Conservation (phyloP, 2,329 filamentous ascomycete genomes). For the Coniochaeta sp. region DNA sequence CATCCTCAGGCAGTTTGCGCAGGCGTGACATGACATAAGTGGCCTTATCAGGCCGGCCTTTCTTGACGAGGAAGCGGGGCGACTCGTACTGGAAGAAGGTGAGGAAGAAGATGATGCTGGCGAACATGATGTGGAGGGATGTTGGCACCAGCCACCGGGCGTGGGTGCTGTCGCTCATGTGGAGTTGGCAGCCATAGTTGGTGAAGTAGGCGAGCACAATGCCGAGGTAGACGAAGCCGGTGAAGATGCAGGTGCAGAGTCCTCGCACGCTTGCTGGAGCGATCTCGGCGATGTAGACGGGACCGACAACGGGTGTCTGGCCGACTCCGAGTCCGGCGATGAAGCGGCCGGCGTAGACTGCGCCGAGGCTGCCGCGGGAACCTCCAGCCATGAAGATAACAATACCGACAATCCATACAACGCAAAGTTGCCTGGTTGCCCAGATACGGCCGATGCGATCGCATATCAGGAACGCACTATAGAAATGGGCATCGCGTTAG, state of each 20-base stretch:
- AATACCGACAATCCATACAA: constrained; percentile 52
- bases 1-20: constrained; percentile 50
- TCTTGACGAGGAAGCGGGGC: constrained; percentile 63
- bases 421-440: constrained; percentile 51
- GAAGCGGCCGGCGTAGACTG: constrained; percentile 59
- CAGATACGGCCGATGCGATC: constrained; percentile 57
- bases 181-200: constrained; percentile 52
- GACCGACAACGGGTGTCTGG: constrained; percentile 60
- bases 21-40: constrained; percentile 47
- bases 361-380: constrained; percentile 43
- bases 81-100: constrained; percentile 65
- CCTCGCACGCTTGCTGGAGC: constrained; percentile 63
- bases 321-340: constrained; percentile 61
- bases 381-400: constrained; percentile 52
- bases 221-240: constrained; percentile 66
- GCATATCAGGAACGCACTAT: constrained; percentile 50
- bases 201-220: constrained; percentile 76
- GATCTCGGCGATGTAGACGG: constrained; percentile 68
- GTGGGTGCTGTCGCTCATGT: constrained; percentile 38
- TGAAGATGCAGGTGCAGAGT: constrained; percentile 66
- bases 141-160: constrained; percentile 58
- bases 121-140: constrained; percentile 71
- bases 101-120: constrained; percentile 61
- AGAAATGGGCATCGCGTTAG: neutral
- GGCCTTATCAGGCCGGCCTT: constrained; percentile 52